Evolutionary conservation across 2,329 filamentous ascomycete genomes (phyloP), one percentile per base, ranked within the genome.

Genomic region (Alternaria panax): DNA sequence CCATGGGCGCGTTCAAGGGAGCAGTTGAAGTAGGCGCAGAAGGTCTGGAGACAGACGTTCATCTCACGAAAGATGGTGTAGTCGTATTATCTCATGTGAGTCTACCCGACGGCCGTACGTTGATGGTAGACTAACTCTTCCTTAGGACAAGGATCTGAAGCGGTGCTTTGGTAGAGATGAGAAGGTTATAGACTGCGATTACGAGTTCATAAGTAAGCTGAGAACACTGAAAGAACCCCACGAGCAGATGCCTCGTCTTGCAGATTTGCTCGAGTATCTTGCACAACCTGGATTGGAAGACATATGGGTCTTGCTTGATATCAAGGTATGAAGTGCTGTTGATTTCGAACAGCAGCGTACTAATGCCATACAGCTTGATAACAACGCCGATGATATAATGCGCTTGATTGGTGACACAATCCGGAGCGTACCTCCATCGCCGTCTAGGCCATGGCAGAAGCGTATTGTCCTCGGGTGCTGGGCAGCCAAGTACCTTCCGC

Each of bases 31-130:
- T 87, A 18, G 92, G 92, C 20, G 87, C 91, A 0, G 87, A 96
- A 70, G 94, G 90, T 0, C 81, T 98, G 27, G 94, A 98, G 80
- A 96, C 92, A 18, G 94, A 98, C 71, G 79, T 97, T 8, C 93
- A 96, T 75, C 79, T 97, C 32, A 89, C 92, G 14, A 87, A 85
- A 62, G 94, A 98, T 72, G 89, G 90, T 7, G 88, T 96, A 0
- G 90, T 96, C 0, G 92, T 98, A 9, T 80, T 98, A 40, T 92
- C 90, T 45, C 93, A 96, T 82, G 90, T 92, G 79, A 75, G 83
- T 30, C 20, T 34, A 28, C 14, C 8, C 34, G 0, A 8, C 2
- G 18, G n/a, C 5, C 7, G 18, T 5, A 7, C 34, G 6, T 9
- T 18, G 24, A 42, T 40, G 3, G 3, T 41, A 14, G 12, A 57